These are phyloP conservation scores for Fusarium fracticaudum DNA, from an alignment of 2,329 filamentous ascomycete species.

Conservation along the genomic window DNA sequence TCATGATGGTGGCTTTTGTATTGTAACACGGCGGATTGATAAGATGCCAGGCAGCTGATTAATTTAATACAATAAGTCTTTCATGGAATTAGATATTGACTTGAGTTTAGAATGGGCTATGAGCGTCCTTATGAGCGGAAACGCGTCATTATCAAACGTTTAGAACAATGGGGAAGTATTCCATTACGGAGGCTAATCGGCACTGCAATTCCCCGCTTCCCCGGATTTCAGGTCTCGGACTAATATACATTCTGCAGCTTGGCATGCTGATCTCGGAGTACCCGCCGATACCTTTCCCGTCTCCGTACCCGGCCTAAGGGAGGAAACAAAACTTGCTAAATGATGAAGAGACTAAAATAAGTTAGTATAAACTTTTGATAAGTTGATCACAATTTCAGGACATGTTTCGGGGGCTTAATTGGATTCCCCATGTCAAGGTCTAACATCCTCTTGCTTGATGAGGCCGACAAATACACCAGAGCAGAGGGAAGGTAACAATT, in stretches of 20 bases:
- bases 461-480: too few relatives aligned
- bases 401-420: too few relatives aligned
- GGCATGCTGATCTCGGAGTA: not conserved
- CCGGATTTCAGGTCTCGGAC: not conserved
- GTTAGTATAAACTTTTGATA: rapidly evolving
- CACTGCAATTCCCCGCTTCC: not conserved
- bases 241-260: not conserved
- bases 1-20: not conserved
- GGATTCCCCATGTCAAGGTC: too few relatives aligned
- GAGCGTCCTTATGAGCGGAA: not conserved
- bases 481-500: too few relatives aligned
- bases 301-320: not conserved
- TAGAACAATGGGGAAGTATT: not conserved
- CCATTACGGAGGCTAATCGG: not conserved
- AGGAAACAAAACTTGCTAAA: too few relatives aligned
- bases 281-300: not conserved
- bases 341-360: too few relatives aligned
- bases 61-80: rapidly evolving
- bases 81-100: rapidly evolving
- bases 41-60: too few relatives aligned
- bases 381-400: rapidly evolving
- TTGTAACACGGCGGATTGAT: too few relatives aligned
- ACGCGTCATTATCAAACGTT: rapidly evolving
- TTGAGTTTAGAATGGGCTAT: not conserved
- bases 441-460: rapidly evolving